phyloP scores from a whole-genome alignment of 441 rosid species.

The Euphorbia celastroides region DNA sequence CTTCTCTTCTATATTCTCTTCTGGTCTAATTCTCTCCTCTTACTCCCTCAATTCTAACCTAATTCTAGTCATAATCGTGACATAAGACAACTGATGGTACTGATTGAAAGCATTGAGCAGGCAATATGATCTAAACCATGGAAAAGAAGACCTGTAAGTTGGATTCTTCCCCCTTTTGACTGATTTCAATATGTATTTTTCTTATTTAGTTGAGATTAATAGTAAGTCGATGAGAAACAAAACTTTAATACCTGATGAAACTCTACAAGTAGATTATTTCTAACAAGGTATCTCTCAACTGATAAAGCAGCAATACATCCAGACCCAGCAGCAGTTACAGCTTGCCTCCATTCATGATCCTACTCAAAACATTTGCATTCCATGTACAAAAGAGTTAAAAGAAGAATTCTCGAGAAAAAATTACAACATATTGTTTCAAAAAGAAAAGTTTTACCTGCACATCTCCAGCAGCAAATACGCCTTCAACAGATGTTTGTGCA shows the following conservation, averaged over 20 bases:
- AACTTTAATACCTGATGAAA: conserved; percentile 71
- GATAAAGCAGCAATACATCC: conserved; percentile 97
- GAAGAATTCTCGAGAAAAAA: too few relatives aligned
- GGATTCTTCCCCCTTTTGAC: neutral
- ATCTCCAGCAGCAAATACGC: conserved; percentile 98
- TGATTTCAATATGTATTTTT: neutral
- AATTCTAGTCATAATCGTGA: too few relatives aligned
- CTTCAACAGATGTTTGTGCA: conserved; percentile 81
- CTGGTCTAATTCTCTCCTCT: too few relatives aligned
- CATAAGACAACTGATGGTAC: too few relatives aligned
- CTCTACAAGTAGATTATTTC: conserved; percentile 79
- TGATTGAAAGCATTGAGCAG: too few relatives aligned
- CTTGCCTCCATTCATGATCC: conserved; percentile 99
- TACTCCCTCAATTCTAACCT: too few relatives aligned
- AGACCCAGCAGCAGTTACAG: conserved; percentile 94
- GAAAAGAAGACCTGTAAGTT: neutral
- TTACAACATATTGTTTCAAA: too few relatives aligned
- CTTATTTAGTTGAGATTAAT: too few relatives aligned
- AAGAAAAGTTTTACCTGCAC: conserved; percentile 99
- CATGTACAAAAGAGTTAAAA: conserved; percentile 8
- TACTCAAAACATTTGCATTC: conserved; percentile 23
- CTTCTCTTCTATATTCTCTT: too few relatives aligned
- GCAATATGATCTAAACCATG: neutral
- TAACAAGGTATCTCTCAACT: conserved; percentile 88
- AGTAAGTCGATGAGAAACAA: neutral